phyloP scores from a whole-genome alignment of 2,329 filamentous ascomycete species.

The Apiospora aurea region DNA sequence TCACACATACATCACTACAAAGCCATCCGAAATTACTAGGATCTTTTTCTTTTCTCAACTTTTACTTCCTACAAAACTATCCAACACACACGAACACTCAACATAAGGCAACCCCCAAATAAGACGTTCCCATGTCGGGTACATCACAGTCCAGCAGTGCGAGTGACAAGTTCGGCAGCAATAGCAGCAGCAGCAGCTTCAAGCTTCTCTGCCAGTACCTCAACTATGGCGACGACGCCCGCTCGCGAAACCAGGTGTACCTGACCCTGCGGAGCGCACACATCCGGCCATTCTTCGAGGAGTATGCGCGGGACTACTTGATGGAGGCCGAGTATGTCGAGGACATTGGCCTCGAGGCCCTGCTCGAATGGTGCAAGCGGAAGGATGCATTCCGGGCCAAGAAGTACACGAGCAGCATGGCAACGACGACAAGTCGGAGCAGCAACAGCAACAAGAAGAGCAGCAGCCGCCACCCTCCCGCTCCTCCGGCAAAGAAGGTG shows the following conservation, averaged over 20 bases:
- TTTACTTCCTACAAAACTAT: not conserved
- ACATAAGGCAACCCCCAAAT: not conserved
- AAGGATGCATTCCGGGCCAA: conserved; percentile 32
- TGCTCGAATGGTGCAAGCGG: conserved; percentile 31
- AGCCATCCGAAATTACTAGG: not conserved
- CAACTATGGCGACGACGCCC: conserved; percentile 35
- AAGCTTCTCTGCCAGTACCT: conserved; percentile 34
- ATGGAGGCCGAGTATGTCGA: conserved; percentile 30
- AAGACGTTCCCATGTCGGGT: not conserved
- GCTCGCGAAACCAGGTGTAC: conserved; percentile 29
- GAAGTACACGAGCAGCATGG: conserved; percentile 25
- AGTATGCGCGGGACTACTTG: conserved; percentile 40
- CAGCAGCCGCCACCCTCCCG: not conserved
- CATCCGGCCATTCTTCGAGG: conserved; percentile 39
- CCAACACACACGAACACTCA: not conserved
- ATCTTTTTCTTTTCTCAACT: not conserved
- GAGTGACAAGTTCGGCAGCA: not conserved
- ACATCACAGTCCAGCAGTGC: not conserved
- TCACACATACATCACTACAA: not conserved
- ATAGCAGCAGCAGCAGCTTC: not conserved
- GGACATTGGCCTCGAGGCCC: conserved; percentile 33
- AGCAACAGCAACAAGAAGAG: conserved; percentile 30
- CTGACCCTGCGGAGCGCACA: conserved; percentile 34
- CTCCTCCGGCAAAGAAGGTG: conserved; percentile 29
- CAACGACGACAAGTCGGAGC: conserved; percentile 22